Conservation (phyloP, 257 asterid species). For the Capsicum pubescens region DNA sequence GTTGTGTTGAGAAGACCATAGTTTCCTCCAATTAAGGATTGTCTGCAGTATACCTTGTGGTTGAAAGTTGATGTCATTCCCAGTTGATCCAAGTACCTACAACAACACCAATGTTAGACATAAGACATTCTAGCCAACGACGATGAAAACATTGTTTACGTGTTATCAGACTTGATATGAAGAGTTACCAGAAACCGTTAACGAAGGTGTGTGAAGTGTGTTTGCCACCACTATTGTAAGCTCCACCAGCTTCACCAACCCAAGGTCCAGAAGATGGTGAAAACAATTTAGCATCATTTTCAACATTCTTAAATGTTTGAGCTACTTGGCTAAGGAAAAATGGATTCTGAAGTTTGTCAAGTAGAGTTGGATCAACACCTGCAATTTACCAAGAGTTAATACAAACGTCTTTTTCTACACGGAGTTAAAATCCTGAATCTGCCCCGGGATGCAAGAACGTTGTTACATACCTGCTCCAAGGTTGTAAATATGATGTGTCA, state of each 20-base stretch:
- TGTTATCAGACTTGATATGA: not conserved
- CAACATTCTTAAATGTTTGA: constrained; percentile 52
- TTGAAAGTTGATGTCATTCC: constrained; percentile 83
- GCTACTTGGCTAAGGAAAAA: constrained; percentile 52
- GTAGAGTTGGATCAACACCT: constrained; percentile 66
- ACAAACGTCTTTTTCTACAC: not conserved
- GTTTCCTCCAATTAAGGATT: constrained; percentile 84
- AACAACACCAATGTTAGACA: constrained; percentile 22
- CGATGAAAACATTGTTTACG: not conserved
- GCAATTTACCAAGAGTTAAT: not conserved
- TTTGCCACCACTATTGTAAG: constrained; percentile 86
- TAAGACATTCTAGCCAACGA: not conserved
- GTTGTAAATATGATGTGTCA: constrained; percentile 83
- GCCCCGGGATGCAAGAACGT: not conserved
- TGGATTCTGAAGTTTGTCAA: constrained; percentile 73
- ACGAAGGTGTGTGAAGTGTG: constrained; percentile 70
- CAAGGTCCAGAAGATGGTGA: constrained; percentile 78
- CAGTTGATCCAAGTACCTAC: constrained; percentile 89
- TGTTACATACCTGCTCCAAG: constrained; percentile 68
- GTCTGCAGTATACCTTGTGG: constrained; percentile 85
- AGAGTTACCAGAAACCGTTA: constrained; percentile 76
- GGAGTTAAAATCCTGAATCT: not conserved
- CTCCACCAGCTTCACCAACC: constrained; percentile 96
- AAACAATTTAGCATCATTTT: constrained; percentile 39
- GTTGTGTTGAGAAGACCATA: constrained; percentile 77